Evolutionary conservation across 805 yeast genomes (phyloP).

Genomic region (Sungouiozyma intestinalis): DNA sequence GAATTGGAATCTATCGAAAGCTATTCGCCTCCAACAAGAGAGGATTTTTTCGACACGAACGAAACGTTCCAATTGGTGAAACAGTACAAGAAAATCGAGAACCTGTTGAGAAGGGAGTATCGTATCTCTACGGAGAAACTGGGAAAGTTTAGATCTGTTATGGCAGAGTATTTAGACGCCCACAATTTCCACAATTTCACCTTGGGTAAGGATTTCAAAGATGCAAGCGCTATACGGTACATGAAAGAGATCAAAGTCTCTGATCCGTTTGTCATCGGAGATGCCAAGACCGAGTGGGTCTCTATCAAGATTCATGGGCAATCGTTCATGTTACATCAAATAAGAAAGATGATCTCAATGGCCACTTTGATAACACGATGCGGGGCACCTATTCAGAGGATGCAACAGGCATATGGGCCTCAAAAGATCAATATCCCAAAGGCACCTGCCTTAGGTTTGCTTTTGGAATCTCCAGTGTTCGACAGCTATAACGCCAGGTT

Average conservation of each 20-base stretch:
- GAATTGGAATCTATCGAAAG: constrained; percentile 18
- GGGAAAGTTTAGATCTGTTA: constrained; percentile 50
- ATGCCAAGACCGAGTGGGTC: constrained; percentile 90
- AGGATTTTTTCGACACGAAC: constrained; percentile 33
- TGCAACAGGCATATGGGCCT: constrained; percentile 64
- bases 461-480: constrained; percentile 86
- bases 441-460: constrained; percentile 90
- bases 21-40: constrained; percentile 30
- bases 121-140: constrained; percentile 57
- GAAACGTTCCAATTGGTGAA: constrained; percentile 33
- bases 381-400: constrained; percentile 70
- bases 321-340: constrained; percentile 96
- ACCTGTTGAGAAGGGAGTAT: constrained; percentile 54
- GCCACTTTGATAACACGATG: constrained; percentile 78
- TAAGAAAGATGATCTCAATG: constrained; percentile 96
- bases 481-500: constrained; percentile 70
- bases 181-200: constrained; percentile 91
- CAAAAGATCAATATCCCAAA: constrained; percentile 84
- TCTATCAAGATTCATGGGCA: constrained; percentile 96
- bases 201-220: constrained; percentile 68
- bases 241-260: constrained; percentile 73
- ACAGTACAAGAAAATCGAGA: constrained; percentile 52
- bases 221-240: constrained; percentile 73
- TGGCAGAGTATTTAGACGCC: constrained; percentile 69
- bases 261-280: constrained; percentile 84